Conservation (phyloP, 2,329 filamentous ascomycete species). For the Ceratocystis destructans region DNA sequence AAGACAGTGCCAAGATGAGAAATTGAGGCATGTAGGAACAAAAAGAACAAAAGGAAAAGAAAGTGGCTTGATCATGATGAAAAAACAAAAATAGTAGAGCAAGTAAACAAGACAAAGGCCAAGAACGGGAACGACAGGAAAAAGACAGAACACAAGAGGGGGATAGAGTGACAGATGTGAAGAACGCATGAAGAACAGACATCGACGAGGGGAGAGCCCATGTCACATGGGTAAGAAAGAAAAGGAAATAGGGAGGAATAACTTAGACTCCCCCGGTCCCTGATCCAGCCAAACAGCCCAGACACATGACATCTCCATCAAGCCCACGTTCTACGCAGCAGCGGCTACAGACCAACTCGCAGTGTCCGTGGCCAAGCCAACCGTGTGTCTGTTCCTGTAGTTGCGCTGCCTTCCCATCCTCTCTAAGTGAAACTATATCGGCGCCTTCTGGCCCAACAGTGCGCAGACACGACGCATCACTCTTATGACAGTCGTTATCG, state of each 20-base stretch:
- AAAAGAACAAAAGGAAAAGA: background rate
- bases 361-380: slow-evolving; percentile 34
- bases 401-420: slow-evolving; percentile 11
- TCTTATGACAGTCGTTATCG: background rate
- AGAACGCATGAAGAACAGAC: background rate
- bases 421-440: background rate
- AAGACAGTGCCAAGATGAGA: background rate
- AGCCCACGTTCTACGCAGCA: slow-evolving; percentile 53
- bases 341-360: slow-evolving; percentile 47
- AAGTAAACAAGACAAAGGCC: background rate
- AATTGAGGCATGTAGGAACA: background rate
- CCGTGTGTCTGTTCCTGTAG: slow-evolving; percentile 22
- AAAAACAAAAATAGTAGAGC: background rate
- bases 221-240: background rate
- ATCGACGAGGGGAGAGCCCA: background rate
- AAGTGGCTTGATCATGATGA: background rate
- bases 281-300: slow-evolving; percentile 41
- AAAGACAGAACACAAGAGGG: background rate
- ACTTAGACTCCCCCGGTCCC: background rate
- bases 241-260: background rate
- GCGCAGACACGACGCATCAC: background rate
- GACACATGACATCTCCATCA: slow-evolving; percentile 52
- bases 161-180: background rate
- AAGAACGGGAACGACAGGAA: background rate
- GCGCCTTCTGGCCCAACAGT: background rate